Conservation (phyloP, 1,284 basidiomycete species). For the Ustilago xerochloae region DNA sequence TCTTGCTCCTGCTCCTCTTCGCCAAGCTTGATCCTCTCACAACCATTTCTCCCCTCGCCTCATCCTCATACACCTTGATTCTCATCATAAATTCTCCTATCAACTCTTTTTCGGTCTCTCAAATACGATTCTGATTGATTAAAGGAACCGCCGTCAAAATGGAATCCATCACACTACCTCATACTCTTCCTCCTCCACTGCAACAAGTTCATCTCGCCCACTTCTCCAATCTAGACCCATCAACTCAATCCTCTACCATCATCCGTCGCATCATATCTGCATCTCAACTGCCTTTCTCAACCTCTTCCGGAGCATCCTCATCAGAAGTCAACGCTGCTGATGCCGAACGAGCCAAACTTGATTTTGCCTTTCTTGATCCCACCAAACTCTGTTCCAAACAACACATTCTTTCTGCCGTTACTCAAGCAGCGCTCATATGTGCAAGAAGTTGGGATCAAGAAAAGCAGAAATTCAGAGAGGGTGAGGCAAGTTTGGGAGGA, state of each 20-base stretch:
- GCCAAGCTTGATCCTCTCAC: no score
- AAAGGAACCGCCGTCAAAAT: slow-evolving; percentile 1
- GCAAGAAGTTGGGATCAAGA: slow-evolving; percentile 31
- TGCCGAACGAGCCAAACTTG: slow-evolving; percentile 25
- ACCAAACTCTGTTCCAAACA: slow-evolving; percentile 38
- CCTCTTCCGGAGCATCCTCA: background rate
- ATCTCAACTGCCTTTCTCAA: slow-evolving; percentile 28
- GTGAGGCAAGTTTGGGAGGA: slow-evolving; percentile 33
- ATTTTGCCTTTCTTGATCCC: slow-evolving; percentile 54
- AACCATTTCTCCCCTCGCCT: no score
- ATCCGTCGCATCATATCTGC: slow-evolving; percentile 43
- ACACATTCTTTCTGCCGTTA: slow-evolving; percentile 37
- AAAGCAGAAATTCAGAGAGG: slow-evolving; percentile 19
- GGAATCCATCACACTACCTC: slow-evolving; percentile 36
- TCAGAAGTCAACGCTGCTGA: slow-evolving; percentile 19
- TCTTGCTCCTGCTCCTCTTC: no score
- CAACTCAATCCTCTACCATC: slow-evolving; percentile 32
- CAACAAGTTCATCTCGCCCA: slow-evolving; percentile 42
- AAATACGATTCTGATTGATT: no score
- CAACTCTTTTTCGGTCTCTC: no score
- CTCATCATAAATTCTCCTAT: no score
- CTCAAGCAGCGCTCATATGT: slow-evolving; percentile 41
- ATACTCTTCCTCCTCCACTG: slow-evolving; percentile 21
- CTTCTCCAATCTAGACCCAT: slow-evolving; percentile 38
- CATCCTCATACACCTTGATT: no score